Evolutionary conservation across 768 basidiomycete species (phyloP), one percentile per base, ranked within the genome.

Genomic region (Suillus plorans): DNA sequence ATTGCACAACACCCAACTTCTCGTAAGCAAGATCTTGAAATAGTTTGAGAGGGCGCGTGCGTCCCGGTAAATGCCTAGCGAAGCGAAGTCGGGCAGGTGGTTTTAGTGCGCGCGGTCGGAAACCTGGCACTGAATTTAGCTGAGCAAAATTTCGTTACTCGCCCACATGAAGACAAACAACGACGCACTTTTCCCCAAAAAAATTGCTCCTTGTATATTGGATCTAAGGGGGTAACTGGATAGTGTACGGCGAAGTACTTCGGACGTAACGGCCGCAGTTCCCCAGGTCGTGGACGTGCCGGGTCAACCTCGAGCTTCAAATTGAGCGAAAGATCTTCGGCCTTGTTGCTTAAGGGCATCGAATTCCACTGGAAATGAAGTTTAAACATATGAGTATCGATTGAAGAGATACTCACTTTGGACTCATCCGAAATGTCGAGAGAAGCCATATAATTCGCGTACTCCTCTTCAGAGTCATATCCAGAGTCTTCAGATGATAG

Each of bases 401-500:
- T 36, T 25, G 14, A 49, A 6, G 53, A 10, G 18, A 22, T 20
- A 45, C 64, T 34, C 59, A 76, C 75, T 55, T 77, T 70, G 47
- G 62, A 52, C 12, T 76, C 75, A 42, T 76, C 75, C 53, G 75
- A 69, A 25, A 76, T 70, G n/a, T 76, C 65, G 45, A 76, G 68
- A n/a, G 70, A 69, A 22, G 75, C 66, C 22, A 76, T 37, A 28
- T 71, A 60, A 52, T 73, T 31, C 31, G 67, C 61, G 34, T 49
- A 73, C 42, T 70, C 71, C 1, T 74, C 71, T 45, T 76, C 75
- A 7, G 72, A 69, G 20, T 60, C 62, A 31, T 65, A 49, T 16
- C 12, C 59, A 31, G 34, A 2, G 10, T 9, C 28, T 20, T 67
- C 56, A 4, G 60, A 60, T 34, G 42, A 56, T 34, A 10, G n/a